Percentiles rank a stretch among this genome's conserved stretches.
phyloP scores from a whole-genome alignment of 164 flowering plant species.

The Stephania japonica region DNA sequence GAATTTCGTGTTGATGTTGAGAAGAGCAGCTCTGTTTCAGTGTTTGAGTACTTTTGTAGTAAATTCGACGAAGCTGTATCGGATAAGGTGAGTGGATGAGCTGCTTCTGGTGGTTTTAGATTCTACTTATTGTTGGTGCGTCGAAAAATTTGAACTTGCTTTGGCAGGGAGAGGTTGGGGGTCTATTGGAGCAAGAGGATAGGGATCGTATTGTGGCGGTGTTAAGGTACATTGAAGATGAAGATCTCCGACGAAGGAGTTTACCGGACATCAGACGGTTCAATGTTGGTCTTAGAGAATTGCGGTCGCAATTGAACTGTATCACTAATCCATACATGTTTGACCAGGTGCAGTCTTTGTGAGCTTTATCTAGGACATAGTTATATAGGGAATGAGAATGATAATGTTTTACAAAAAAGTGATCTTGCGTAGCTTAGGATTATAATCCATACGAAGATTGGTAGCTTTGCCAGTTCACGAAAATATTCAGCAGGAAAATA shows the following conservation, averaged over 20 bases:
- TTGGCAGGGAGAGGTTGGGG: conserved; percentile 28
- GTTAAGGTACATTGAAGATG: conserved; percentile 72
- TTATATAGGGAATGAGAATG: too few species aligned
- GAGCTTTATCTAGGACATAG: too few species aligned
- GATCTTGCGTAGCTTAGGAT: too few species aligned
- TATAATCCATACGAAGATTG: too few species aligned
- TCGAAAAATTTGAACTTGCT: neutral
- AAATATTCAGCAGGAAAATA: too few species aligned
- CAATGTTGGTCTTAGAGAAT: conserved; percentile 48
- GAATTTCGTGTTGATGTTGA: conserved; percentile 42
- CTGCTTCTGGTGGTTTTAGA: neutral
- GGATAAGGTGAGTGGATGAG: conserved; percentile 32
- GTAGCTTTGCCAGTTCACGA: too few species aligned
- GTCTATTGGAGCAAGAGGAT: conserved; percentile 38
- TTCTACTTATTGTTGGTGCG: neutral
- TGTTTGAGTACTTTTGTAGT: conserved; percentile 58
- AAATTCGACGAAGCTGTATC: conserved; percentile 29
- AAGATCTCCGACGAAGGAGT: conserved; percentile 62
- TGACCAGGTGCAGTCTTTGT: conserved; percentile 55
- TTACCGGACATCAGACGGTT: conserved; percentile 55
- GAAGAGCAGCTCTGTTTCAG: conserved; percentile 74
- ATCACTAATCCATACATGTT: conserved; percentile 68
- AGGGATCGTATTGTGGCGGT: conserved; percentile 39
- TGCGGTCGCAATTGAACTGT: conserved; percentile 67
- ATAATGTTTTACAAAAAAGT: too few species aligned